Evolutionary conservation across 208 protist species (phyloP).

Genomic region (Phytomonas sp.): DNA sequence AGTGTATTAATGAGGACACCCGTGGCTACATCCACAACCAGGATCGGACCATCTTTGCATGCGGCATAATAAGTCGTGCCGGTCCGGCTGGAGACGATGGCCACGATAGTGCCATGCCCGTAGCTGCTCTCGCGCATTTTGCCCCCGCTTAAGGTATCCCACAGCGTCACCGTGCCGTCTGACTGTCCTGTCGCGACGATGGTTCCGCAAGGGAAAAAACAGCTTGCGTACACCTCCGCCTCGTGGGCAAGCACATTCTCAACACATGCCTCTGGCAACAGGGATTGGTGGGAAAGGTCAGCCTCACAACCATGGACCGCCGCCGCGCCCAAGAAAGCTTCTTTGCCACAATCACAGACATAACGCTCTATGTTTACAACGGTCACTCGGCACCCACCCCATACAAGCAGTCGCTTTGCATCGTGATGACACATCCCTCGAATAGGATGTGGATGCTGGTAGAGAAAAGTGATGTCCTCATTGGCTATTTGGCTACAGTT

Average conservation of each 20-base stretch:
- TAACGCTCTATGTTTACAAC: conserved; percentile 39
- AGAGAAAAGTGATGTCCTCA: conserved; percentile 13
- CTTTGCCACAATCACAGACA: conserved; percentile 10
- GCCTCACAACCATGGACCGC: neutral
- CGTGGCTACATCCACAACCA: conserved; percentile 67
- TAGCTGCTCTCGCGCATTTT: conserved; percentile 67
- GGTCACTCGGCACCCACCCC: conserved; percentile 52
- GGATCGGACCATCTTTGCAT: conserved; percentile 62
- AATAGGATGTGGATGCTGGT: conserved; percentile 39
- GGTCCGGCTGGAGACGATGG: conserved; percentile 47
- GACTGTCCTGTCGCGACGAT: conserved; percentile 67
- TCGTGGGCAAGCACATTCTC: conserved; percentile 36
- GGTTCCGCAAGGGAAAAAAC: conserved; percentile 66
- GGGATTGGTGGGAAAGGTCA: neutral
- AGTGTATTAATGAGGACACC: conserved; percentile 61
- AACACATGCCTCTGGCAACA: neutral
- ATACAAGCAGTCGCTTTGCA: conserved; percentile 40
- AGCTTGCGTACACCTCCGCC: conserved; percentile 58
- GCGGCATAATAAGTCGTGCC: conserved; percentile 74
- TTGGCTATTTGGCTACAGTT: neutral
- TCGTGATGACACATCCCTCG: conserved; percentile 35
- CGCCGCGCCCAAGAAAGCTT: neutral
- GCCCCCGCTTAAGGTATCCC: conserved; percentile 47
- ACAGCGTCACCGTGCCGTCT: conserved; percentile 67
- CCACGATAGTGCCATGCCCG: conserved; percentile 46